Conservation (phyloP, 139 green algal species). For the Trebouxia sp. region DNA sequence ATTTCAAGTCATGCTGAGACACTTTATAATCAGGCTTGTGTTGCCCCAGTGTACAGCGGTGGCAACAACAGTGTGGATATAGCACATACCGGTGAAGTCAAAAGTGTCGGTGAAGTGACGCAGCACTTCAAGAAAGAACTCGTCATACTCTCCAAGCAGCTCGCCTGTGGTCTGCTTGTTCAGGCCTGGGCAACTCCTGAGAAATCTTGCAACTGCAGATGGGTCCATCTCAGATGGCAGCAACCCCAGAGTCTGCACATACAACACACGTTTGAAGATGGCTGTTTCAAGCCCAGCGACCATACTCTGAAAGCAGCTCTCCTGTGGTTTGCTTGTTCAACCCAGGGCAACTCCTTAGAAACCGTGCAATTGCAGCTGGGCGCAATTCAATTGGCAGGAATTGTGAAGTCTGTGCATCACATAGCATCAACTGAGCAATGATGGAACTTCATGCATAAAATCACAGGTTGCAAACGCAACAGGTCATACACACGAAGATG, state of each 20-base stretch:
- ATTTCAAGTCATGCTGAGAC: not conserved
- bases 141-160: constrained; percentile 87
- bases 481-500: too few species aligned
- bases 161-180: constrained; percentile 89
- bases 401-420: constrained; percentile 60
- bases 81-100: constrained; percentile 64
- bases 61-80: not conserved
- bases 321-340: constrained; percentile 88
- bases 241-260: constrained; percentile 70
- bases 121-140: constrained; percentile 83
- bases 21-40: not conserved
- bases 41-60: not conserved
- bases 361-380: constrained; percentile 66
- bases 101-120: constrained; percentile 70
- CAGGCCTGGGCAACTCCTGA: constrained; percentile 84
- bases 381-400: constrained; percentile 74
- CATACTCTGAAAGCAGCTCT: constrained; percentile 90
- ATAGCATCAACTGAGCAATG: too few species aligned
- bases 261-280: not conserved
- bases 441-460: not conserved
- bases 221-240: constrained; percentile 66
- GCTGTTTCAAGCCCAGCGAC: not conserved
- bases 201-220: constrained; percentile 74
- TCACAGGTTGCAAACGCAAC: too few species aligned
- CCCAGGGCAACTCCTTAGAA: constrained; percentile 84